Evolutionary conservation across 1,284 basidiomycete genomes (phyloP).

Genomic region (Exobasidium rhododendri): DNA sequence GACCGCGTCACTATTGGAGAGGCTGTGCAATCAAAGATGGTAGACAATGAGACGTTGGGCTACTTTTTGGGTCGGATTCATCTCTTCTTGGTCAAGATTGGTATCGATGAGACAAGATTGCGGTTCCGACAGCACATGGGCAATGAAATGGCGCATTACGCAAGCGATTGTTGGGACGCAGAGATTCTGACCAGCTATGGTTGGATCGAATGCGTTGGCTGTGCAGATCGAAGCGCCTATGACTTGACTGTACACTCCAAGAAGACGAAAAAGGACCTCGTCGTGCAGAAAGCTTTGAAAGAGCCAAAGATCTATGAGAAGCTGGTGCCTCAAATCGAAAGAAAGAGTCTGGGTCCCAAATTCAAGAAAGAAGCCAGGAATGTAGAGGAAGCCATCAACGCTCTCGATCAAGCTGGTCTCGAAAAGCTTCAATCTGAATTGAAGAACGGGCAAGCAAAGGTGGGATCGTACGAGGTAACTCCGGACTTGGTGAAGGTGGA

Average conservation of each 20-base stretch:
- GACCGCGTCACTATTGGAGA: slow-evolving; percentile 76
- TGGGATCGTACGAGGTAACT: slow-evolving; percentile 65
- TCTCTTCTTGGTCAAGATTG: slow-evolving; percentile 86
- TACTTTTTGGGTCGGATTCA: slow-evolving; percentile 94
- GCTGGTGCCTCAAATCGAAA: slow-evolving; percentile 75
- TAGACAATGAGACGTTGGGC: slow-evolving; percentile 95
- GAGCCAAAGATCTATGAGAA: slow-evolving; percentile 74
- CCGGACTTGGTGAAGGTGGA: slow-evolving; percentile 75
- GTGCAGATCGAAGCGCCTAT: slow-evolving; percentile 95
- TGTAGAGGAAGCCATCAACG: slow-evolving; percentile 69
- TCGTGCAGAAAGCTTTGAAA: slow-evolving; percentile 79
- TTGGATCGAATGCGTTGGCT: slow-evolving; percentile 99
- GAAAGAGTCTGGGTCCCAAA: slow-evolving; percentile 82
- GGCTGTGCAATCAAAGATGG: slow-evolving; percentile 75
- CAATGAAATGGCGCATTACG: slow-evolving; percentile 99
- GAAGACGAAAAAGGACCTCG: slow-evolving; percentile 62
- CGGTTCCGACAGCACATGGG: slow-evolving; percentile 96
- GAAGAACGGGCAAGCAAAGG: slow-evolving; percentile 64
- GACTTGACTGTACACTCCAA: slow-evolving; percentile 68
- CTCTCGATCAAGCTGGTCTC: slow-evolving; percentile 69
- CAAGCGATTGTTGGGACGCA: slow-evolving; percentile 98
- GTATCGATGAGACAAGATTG: slow-evolving; percentile 78
- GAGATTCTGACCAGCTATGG: slow-evolving; percentile 92
- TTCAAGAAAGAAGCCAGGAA: slow-evolving; percentile 79
- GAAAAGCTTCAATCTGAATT: slow-evolving; percentile 71